Percentiles rank a stretch among this genome's conserved stretches.
Evolutionary conservation across 2,329 filamentous ascomycete species (phyloP).

Genomic region (Atkinsonella texensis): DNA sequence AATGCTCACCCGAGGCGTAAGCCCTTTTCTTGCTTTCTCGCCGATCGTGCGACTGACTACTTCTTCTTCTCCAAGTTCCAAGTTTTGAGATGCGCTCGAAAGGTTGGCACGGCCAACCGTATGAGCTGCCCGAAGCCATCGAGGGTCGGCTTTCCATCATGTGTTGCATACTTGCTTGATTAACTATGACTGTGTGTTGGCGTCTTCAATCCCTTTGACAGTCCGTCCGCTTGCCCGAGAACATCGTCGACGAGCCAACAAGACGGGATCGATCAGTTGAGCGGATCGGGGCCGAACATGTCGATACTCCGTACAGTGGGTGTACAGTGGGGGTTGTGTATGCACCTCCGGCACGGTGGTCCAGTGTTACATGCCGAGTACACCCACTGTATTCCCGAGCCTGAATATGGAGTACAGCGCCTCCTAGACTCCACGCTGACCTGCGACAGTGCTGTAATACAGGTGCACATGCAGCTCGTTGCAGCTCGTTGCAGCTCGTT

Average conservation of each 20-base stretch:
- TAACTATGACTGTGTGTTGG: background rate
- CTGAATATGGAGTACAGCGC: too few relatives aligned
- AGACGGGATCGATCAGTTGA: too few relatives aligned
- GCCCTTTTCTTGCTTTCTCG: background rate
- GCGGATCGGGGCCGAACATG: too few relatives aligned
- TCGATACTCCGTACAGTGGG: too few relatives aligned
- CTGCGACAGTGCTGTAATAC: background rate
- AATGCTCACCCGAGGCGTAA: background rate
- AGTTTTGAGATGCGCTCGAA: background rate
- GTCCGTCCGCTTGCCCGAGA: too few relatives aligned
- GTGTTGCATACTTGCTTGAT: background rate
- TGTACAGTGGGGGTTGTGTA: too few relatives aligned
- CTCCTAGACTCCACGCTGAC: background rate
- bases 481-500: background rate
- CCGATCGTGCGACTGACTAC: background rate
- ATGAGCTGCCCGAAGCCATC: background rate
- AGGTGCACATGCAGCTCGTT: too few relatives aligned
- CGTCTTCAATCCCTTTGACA: too few relatives aligned
- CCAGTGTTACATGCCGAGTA: too few relatives aligned
- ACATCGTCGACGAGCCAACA: too few relatives aligned
- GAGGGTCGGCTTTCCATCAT: background rate
- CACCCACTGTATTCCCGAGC: too few relatives aligned
- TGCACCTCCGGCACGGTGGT: too few relatives aligned
- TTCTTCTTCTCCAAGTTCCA: slow-evolving; percentile 1
- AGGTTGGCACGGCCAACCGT: slow-evolving; percentile 2